phyloP scores from a whole-genome alignment of 306 rosid genomes.

The Castanopsis chinensis region DNA sequence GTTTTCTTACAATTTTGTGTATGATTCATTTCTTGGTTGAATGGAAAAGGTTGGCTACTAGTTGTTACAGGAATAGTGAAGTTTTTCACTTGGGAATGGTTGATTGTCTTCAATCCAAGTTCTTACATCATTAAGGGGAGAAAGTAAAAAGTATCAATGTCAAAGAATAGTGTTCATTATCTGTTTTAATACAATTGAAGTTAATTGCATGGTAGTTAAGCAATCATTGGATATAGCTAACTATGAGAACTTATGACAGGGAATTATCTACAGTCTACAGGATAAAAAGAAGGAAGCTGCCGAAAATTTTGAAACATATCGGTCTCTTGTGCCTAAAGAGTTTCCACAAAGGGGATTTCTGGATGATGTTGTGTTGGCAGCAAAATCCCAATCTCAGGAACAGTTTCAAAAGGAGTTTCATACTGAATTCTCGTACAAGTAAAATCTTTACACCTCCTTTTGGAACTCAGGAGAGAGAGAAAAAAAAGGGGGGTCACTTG shows the following conservation, averaged over 20 bases:
- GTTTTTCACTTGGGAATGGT: no score
- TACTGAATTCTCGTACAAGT: slow-evolving; percentile 46
- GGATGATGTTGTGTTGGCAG: slow-evolving; percentile 71
- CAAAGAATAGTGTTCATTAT: background rate
- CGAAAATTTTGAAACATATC: slow-evolving; percentile 71
- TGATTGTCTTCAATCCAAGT: background rate
- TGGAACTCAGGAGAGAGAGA: background rate
- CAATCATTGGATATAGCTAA: background rate
- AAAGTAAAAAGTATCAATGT: background rate
- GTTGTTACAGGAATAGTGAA: no score
- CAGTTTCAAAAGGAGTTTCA: slow-evolving; percentile 57
- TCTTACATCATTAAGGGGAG: background rate
- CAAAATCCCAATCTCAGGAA: slow-evolving; percentile 51
- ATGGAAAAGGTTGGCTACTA: no score
- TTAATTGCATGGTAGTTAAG: background rate
- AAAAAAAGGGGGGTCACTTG: no score
- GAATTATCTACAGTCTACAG: slow-evolving; percentile 79
- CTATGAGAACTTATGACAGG: slow-evolving; percentile 43
- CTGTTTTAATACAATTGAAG: background rate
- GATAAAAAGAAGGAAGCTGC: slow-evolving; percentile 78
- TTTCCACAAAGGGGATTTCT: slow-evolving; percentile 85
- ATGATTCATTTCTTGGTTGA: no score
- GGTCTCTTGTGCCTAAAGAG: slow-evolving; percentile 72
- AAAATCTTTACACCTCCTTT: slow-evolving; percentile 11
- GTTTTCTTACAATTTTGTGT: no score